These are phyloP conservation scores for Penicillium coprophilum DNA, from an alignment of 495 filamentous ascomycete genomes.

Conservation along the genomic window DNA sequence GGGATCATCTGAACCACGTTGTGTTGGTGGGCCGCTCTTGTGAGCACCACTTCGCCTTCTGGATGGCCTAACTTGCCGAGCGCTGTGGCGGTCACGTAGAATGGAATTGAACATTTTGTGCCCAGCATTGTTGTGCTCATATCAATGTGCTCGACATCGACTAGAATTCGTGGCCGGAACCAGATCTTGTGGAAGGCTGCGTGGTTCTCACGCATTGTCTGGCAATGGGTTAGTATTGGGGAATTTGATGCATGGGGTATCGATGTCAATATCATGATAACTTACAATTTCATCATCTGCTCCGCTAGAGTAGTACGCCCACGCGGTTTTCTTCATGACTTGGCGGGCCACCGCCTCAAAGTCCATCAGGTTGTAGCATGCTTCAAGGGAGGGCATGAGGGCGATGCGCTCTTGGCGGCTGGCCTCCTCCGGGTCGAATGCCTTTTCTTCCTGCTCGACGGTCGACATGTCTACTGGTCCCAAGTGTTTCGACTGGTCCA, in stretches of 20 bases:
- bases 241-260: not conserved
- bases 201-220: constrained; percentile 98
- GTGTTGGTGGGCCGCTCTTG: constrained; percentile 77
- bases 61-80: constrained; percentile 87
- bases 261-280: constrained; percentile 6
- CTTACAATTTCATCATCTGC: constrained; percentile 95
- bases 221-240: not conserved
- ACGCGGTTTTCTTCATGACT: constrained; percentile 92
- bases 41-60: constrained; percentile 90
- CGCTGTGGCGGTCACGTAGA: constrained; percentile 91
- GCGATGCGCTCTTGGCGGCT: constrained; percentile 72
- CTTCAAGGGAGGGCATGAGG: constrained; percentile 76
- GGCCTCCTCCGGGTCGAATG: constrained; percentile 71
- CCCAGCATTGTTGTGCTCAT: constrained; percentile 88
- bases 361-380: constrained; percentile 94
- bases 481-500: constrained; percentile 84
- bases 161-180: constrained; percentile 85
- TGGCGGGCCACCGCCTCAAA: constrained; percentile 86
- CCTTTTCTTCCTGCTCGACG: constrained; percentile 68
- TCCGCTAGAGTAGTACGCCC: constrained; percentile 95
- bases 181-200: constrained; percentile 95
- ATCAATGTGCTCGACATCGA: constrained; percentile 85
- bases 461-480: constrained; percentile 88
- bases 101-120: constrained; percentile 74
- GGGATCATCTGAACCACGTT: constrained; percentile 96